These are phyloP conservation scores for Stemphylium beticola DNA, from an alignment of 2,329 filamentous ascomycete species.

Conservation along the genomic window DNA sequence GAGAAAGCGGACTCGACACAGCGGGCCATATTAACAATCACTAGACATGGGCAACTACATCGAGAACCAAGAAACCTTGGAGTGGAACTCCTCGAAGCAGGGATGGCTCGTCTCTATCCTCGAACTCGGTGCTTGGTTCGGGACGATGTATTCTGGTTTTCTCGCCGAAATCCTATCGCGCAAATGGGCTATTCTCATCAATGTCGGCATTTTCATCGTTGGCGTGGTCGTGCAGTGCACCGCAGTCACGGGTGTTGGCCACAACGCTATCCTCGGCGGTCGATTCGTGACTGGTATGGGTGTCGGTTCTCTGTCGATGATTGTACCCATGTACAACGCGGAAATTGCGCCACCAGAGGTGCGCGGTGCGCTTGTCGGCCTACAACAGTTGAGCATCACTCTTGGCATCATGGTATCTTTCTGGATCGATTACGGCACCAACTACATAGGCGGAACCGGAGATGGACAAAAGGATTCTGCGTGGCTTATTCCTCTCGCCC, in stretches of 20 bases:
- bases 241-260: conserved; percentile 59
- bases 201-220: conserved; percentile 69
- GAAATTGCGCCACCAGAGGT: conserved; percentile 63
- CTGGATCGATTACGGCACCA: conserved; percentile 44
- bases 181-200: conserved; percentile 72
- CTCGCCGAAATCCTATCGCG: conserved; percentile 71
- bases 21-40: neutral
- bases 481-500: conserved; percentile 74
- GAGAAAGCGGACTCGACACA: no score
- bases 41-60: conserved; percentile 52
- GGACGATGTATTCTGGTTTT: conserved; percentile 71
- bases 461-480: conserved; percentile 67
- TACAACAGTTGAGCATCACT: conserved; percentile 67
- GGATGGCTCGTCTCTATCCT: conserved; percentile 66
- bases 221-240: conserved; percentile 73
- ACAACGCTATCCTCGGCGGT: conserved; percentile 69
- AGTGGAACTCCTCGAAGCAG: conserved; percentile 49
- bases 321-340: conserved; percentile 61
- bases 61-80: conserved; percentile 29
- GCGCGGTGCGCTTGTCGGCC: conserved; percentile 67
- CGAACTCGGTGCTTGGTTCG: conserved; percentile 77
- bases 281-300: conserved; percentile 76
- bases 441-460: conserved; percentile 63
- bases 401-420: conserved; percentile 69
- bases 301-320: conserved; percentile 71